phyloP scores from a whole-genome alignment of 306 rosid species.

The Sicyos edulis region DNA sequence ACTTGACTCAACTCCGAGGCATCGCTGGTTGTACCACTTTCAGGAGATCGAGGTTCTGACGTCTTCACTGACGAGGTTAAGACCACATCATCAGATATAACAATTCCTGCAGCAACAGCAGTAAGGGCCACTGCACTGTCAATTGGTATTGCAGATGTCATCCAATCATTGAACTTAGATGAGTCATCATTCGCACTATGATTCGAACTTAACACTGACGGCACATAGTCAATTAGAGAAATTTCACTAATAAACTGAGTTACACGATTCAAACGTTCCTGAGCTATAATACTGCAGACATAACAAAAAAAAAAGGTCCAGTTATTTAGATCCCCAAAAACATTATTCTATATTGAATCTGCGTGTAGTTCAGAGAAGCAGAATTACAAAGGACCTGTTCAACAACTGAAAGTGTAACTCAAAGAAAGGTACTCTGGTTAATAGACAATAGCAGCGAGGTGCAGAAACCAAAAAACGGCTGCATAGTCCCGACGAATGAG shows the following conservation, averaged over 20 bases:
- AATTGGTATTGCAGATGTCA: constrained; percentile 74
- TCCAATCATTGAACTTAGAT: constrained; percentile 58
- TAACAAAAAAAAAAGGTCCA: constrained; percentile 24
- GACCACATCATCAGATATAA: constrained; percentile 50
- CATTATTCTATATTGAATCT: background rate
- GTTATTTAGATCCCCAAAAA: constrained; percentile 4
- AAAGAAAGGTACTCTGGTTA: constrained; percentile 82
- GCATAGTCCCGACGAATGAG: constrained; percentile 46
- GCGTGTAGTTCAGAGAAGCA: background rate
- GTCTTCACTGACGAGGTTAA: constrained; percentile 38
- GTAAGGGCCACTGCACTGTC: constrained; percentile 54
- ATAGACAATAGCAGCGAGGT: constrained; percentile 91
- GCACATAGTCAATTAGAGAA: constrained; percentile 40
- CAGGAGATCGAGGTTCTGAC: constrained; percentile 63
- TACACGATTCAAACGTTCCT: constrained; percentile 89
- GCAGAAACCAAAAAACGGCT: constrained; percentile 91
- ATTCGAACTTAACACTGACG: constrained; percentile 41
- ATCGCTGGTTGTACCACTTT: constrained; percentile 52
- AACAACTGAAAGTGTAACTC: constrained; percentile 89
- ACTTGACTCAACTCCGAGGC: constrained; percentile 53
- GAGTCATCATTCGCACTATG: constrained; percentile 41
- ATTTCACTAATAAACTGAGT: constrained; percentile 62
- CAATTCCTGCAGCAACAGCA: constrained; percentile 81
- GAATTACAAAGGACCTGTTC: constrained; percentile 54
- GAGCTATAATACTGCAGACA: constrained; percentile 87